phyloP scores from a whole-genome alignment of 306 rosid genomes.

The Quercus robur region DNA sequence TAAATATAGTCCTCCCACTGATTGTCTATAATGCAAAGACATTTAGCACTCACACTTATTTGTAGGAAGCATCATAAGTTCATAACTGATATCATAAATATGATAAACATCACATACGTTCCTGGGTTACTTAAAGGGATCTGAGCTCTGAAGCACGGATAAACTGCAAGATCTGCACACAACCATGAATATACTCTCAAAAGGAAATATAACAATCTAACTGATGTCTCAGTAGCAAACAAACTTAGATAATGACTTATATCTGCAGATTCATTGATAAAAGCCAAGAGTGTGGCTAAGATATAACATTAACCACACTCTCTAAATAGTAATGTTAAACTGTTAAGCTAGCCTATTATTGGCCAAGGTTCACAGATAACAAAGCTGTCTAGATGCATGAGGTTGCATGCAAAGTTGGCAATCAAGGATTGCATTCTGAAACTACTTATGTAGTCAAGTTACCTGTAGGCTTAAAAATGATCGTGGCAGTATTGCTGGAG shows the following conservation, averaged over 20 bases:
- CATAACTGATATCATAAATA: not conserved
- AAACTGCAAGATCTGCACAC: slow-evolving; percentile 72
- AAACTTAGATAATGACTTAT: not conserved
- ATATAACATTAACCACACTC: not conserved
- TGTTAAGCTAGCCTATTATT: not conserved
- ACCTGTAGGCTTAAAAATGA: slow-evolving; percentile 88
- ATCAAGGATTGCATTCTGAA: slow-evolving; percentile 13
- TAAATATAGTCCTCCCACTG: no score
- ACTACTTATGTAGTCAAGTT: slow-evolving; percentile 3
- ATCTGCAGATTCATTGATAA: not conserved
- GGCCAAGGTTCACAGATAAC: not conserved
- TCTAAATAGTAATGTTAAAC: not conserved
- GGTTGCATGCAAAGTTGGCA: slow-evolving; percentile 2
- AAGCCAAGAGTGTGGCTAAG: not conserved
- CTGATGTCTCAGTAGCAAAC: not conserved
- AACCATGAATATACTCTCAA: not conserved
- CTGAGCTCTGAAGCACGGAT: slow-evolving; percentile 63
- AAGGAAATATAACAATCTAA: not conserved
- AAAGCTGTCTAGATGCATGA: not conserved
- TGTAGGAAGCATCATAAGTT: not conserved
- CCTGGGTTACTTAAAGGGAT: slow-evolving; percentile 70
- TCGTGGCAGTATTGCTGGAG: slow-evolving; percentile 90
- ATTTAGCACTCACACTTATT: no score
- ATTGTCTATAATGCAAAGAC: no score
- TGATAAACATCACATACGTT: slow-evolving; percentile 40